Evolutionary conservation across 352 stramenopile species (phyloP), one percentile per base, ranked within the genome.

Genomic region (Globisporangium lucens): DNA sequence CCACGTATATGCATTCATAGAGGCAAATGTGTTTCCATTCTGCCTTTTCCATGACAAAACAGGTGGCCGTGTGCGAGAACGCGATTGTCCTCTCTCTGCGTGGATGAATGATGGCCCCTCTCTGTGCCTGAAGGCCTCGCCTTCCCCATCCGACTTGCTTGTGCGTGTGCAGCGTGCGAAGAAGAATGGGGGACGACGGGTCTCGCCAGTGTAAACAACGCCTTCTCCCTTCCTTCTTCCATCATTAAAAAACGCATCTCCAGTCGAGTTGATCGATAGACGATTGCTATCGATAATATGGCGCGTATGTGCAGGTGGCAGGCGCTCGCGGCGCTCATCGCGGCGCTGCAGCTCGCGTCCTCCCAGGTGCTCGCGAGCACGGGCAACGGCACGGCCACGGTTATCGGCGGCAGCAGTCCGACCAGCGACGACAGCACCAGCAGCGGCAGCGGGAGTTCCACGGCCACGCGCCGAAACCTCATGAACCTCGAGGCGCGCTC

Each of bases 351-450:
- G 46, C 30, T 63, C 12, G 3, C 41, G 13, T 29, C 57, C 2
- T 41, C 41, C 33, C 33, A 29, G 24, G 61, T 55, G 35, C 9
- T n/a, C 24, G 59, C 49, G 47, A 70, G 65, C 51, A 35, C 27
- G 15, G 65, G 57, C 30, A 70, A 65, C 56, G 46, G 65, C 27
- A 61, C 65, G 3, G 20, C 65, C 30, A 7, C 36, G 7, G 61
- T 20, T 8, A 52, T 30, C 15, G 55, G 62, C 35, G 43, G 27
- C 20, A 29, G 41, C 30, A 64, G 53, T 27, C 35, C 61, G 8
- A 57, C 60, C 4, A 13, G 12, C 24, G 38, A 15, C 5, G 56
- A 65, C 8, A 43, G 27, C 35, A 55, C 27, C 22, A 52, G 17
- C 33, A 70, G 33, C 29, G 30, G n/a, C 35, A 59, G 22, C 36